Base-by-base conservation (phyloP, 75 land plant species). In the Sequoia sempervirens region DNA sequence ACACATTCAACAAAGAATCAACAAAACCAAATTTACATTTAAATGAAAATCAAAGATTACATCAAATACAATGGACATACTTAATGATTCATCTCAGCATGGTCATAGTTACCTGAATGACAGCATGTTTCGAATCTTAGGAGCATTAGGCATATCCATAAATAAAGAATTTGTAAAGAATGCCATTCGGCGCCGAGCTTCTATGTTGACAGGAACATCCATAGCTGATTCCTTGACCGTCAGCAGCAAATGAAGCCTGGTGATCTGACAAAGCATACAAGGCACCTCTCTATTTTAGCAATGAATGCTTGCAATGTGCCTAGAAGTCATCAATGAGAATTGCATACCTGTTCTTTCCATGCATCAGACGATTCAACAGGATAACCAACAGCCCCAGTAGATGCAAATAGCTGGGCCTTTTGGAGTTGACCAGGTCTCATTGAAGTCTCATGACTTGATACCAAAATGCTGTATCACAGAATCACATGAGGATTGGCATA, bases 131-230 rank as follows among this genome's bases (percentile, higher is more conserved):
- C 90, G 96, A 75, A 97, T 93, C 90, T 92, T 90, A 30, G 98
- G 98, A 83, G 99, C 96, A 79, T 66, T 70, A 64, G 98, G 99
- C 96, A 97, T 95, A 73, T 87, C 92, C 99, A 97, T 97, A 86
- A 97, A 97, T 53, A 97, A 80, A 12, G 99, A 97, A 80, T 97
- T 97, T 20, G 98, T 89, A 89, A 97, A 97, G 86, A 97, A 97
- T 13, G 98, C 90, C 52, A 97, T 94, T 9, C 99, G 95, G 5
- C 99, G 92, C 14, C 99, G 95, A 82, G 99, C 99, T 61, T 97
- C 98, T 83, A 96, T 82, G 87, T 97, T 97, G 54, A 76, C 86
- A 30, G 99, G 99, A 79, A 97, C 96, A 89, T 96, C 91, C 86
- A 93, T 92, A 37, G 95, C 99, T 85, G 99, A 94, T 84, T 96